These are phyloP conservation scores for Corchorus olitorius DNA, from an alignment of 345 rosid species.

Conservation along the genomic window DNA sequence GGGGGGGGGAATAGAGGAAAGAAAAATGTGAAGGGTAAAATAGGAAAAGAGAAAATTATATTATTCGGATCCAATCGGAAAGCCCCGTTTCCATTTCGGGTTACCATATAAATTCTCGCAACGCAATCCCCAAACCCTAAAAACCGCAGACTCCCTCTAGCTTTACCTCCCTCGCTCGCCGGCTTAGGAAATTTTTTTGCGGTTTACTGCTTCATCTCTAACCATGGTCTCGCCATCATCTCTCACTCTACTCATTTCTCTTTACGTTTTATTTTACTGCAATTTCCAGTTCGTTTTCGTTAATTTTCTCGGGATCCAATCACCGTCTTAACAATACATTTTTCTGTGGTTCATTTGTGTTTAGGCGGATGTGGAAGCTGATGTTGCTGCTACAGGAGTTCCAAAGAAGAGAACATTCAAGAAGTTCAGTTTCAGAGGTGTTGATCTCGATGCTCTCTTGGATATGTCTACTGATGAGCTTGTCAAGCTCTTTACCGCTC, in stretches of 20 bases:
- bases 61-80: background rate
- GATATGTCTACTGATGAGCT: conserved; percentile 78
- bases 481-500: conserved; percentile 58
- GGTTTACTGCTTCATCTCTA: background rate
- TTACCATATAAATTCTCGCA: background rate
- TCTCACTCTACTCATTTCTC: background rate
- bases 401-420: conserved; percentile 81
- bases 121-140: conserved; percentile 21
- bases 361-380: conserved; percentile 51
- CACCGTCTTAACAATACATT: background rate
- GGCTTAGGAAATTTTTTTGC: background rate
- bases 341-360: background rate
- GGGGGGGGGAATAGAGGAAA: no score
- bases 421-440: conserved; percentile 76
- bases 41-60: background rate
- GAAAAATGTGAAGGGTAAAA: background rate
- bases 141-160: background rate
- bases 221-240: conserved; percentile 3
- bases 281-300: background rate
- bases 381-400: conserved; percentile 42
- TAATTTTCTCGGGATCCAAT: background rate
- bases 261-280: no score
- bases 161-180: background rate
- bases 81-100: conserved; percentile 1
- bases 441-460: conserved; percentile 68